Base-by-base conservation (phyloP, 441 rosid genomes). In the Jatropha podagrica region DNA sequence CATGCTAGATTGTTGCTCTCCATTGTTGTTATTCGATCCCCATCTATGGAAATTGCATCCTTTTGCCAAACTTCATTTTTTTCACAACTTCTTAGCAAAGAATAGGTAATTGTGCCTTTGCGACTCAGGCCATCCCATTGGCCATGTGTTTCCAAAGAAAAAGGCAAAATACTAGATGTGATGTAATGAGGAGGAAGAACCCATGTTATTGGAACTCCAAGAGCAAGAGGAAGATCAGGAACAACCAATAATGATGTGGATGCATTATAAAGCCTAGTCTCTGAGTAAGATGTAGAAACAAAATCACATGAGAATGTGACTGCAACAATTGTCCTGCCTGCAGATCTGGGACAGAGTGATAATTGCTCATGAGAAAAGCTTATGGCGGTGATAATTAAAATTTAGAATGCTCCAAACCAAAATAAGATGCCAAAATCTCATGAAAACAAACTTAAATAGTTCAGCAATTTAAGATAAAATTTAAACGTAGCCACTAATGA, bases 191-290 rank as follows among this genome's bases (percentile, higher is more conserved):
- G 97, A 58, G 99, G 99, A 75, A 95, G 92, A 84, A 93, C 73
- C 99, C 99, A 93, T 76, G 99, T 92, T 77, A 90, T 83, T 66
- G 94, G 95, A 78, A 77, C 86, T 66, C 99, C 99, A 74, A 90
- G 99, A 52, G 95, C 87, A 82, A 95, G 91, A 76, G 98, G 99
- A 75, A 94, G 94, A 84, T 86, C 87, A 77, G 99, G 86, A 80
- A 91, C 90, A 86, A 93, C 98, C 20, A 82, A 83, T 74, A 93
- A 72, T 32, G 81, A 80, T 69, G 85, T 20, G 51, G 92, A 87
- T 74, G 97, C 92, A 81, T 84, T 78, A 75, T 93, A 95, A 68
- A 82, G 71, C 88, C 88, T 90, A 42, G 97, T 84, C 77, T 87
- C 85, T 44, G 88, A 86, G 86, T 83, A 87, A 55, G 91, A 81